Evolutionary conservation across 768 basidiomycete genomes (phyloP).

Genomic region (Lentinula raphanica): DNA sequence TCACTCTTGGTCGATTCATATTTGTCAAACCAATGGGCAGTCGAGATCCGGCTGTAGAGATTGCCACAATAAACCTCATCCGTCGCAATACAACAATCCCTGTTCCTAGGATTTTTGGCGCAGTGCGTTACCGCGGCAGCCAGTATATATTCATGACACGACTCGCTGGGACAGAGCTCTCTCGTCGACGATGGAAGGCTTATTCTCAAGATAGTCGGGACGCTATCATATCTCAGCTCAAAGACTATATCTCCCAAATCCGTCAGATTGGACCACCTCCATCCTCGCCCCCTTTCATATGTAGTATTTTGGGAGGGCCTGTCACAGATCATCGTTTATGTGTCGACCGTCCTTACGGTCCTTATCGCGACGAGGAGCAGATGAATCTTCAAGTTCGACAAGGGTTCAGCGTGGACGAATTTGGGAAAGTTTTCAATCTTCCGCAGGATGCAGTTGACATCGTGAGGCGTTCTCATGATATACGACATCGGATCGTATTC

Average conservation of each 20-base stretch:
- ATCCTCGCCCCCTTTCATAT: neutral
- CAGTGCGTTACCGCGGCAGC: neutral
- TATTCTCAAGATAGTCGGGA: neutral
- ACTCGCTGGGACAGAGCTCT: neutral
- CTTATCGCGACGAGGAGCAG: constrained; percentile 8
- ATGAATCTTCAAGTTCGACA: neutral
- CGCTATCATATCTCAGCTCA: neutral
- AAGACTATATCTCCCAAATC: neutral
- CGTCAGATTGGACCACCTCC: constrained; percentile 6
- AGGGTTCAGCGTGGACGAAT: neutral
- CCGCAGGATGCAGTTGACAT: neutral
- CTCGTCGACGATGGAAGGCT: neutral
- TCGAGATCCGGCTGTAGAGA: constrained; percentile 1
- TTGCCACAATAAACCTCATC: constrained; percentile 7
- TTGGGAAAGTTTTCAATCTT: neutral
- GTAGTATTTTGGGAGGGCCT: constrained; percentile 4
- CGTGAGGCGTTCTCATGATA: neutral
- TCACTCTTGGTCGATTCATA: constrained; percentile 1
- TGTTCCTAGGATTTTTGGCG: neutral
- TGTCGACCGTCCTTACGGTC: constrained; percentile 2
- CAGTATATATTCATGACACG: constrained; percentile 4
- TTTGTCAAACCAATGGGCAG: neutral
- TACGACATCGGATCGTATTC: constrained; percentile 17
- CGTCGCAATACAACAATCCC: constrained; percentile 3
- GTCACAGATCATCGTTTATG: constrained; percentile 1